These are phyloP conservation scores for Phoma sp. DNA, from an alignment of 2,329 filamentous ascomycete species.

Conservation along the genomic window DNA sequence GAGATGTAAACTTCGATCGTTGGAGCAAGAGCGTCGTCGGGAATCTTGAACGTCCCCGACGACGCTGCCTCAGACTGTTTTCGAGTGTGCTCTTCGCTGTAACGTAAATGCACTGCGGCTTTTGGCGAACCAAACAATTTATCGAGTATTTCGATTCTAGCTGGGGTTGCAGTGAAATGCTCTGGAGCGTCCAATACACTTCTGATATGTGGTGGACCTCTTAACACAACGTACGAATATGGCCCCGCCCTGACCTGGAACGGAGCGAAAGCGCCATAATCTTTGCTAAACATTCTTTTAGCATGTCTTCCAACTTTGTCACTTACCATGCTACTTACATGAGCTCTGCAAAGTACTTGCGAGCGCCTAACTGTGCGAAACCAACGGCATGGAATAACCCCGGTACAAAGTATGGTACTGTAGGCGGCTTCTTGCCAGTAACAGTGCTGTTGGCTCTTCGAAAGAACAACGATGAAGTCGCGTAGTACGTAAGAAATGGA, in stretches of 20 bases:
- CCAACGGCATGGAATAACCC: constrained; percentile 30
- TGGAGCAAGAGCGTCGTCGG: constrained; percentile 17
- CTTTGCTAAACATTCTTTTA: constrained; percentile 25
- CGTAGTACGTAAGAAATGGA: constrained; percentile 32
- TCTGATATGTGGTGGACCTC: constrained; percentile 30
- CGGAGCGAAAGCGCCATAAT: constrained; percentile 31
- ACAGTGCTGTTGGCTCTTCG: constrained; percentile 19
- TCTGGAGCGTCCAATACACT: constrained; percentile 22
- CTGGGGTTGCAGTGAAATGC: constrained; percentile 7
- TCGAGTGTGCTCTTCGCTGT: neutral
- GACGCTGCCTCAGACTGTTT: neutral
- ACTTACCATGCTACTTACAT: constrained; percentile 21
- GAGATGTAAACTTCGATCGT: constrained; percentile 28
- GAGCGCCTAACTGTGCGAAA: constrained; percentile 26
- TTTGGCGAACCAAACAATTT: constrained; percentile 24
- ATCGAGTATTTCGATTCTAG: constrained; percentile 15
- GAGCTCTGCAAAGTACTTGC: constrained; percentile 32
- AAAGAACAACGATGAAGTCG: constrained; percentile 28
- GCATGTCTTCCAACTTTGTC: neutral
- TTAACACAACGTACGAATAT: constrained; percentile 27
- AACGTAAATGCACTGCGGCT: constrained; percentile 11
- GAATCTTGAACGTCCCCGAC: constrained; percentile 19
- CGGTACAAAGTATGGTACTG: constrained; percentile 32
- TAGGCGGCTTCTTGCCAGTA: constrained; percentile 26
- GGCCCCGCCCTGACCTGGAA: constrained; percentile 32